A percentile compares a stretch with the other conserved stretches of the same genome.
Evolutionary conservation across 2,329 filamentous ascomycete genomes (phyloP).

Genomic region (Aureobasidium mangrovei): DNA sequence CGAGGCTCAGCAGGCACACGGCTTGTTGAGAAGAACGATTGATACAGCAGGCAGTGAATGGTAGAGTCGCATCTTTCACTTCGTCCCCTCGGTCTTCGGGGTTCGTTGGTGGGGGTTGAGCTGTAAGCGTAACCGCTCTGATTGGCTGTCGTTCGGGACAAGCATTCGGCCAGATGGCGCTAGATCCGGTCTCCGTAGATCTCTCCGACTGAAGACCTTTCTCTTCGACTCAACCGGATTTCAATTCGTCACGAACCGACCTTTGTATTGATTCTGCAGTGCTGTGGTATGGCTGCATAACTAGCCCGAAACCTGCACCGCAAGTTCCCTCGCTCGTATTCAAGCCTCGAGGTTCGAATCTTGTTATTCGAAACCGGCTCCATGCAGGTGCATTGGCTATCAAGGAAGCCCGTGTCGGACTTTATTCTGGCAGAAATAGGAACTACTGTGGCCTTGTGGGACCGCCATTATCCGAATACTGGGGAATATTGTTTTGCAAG

Average conservation of each 20-base stretch:
- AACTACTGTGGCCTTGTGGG: not conserved
- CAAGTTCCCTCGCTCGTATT: constrained; percentile 5
- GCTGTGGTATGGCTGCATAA: not conserved
- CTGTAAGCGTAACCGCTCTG: not conserved
- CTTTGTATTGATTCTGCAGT: too few species aligned
- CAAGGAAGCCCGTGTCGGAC: not conserved
- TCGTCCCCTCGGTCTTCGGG: constrained; percentile 8
- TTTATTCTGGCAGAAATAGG: constrained; percentile 1
- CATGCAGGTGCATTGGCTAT: not conserved
- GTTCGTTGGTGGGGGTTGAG: constrained; percentile 1
- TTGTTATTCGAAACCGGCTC: constrained; percentile 1
- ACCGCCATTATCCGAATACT: not conserved
- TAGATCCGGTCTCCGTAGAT: not conserved
- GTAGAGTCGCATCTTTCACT: not conserved
- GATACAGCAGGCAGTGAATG: not conserved
- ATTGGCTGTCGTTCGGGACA: constrained; percentile 7
- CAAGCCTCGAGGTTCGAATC: not conserved
- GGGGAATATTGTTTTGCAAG: not conserved
- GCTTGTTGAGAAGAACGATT: not conserved
- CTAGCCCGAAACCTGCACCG: not conserved
- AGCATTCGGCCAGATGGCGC: not conserved
- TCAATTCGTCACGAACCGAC: not conserved
- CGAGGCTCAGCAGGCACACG: too few species aligned
- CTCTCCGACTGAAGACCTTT: not conserved
- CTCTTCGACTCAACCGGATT: constrained; percentile 8